Base-by-base conservation (phyloP, 106 monocot genomes). In the Dendrobium catenatum region DNA sequence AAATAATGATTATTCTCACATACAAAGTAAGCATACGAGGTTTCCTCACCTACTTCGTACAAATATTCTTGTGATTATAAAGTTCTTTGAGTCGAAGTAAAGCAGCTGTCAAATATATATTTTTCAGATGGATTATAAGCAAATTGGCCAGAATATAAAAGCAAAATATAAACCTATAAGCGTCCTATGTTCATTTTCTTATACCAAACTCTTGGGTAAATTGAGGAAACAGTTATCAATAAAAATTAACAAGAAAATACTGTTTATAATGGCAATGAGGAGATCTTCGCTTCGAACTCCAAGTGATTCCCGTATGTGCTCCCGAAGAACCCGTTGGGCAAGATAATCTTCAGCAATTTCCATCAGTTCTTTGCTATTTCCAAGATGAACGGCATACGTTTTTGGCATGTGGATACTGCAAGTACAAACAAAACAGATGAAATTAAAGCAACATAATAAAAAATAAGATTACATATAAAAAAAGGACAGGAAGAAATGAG, bases 281-380 rank as follows among this genome's bases (percentile, higher is more conserved):
- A 98, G 79, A 85, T 98, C 94, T 51, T 95, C 93, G 79, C 81
- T 89, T 19, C 87, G 86, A 59, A 95, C 86, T 85, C 89, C 91
- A 73, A 98, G 91, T 56, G 88, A 87, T 67, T 95, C 92, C 20
- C 98, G 89, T 54, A 98, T 83, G 85, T 98, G 94, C 67, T 93
- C 94, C 68, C 91, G 77, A 73, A 98, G 88, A 78, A 93, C 89
- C 84, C 86, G 93, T 82, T 81, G 93, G 27, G 94, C 95, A 51
- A 93, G 80, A 87, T 64, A 84, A 86, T 90, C 89, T 87, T 98
- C 93, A 83, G 94, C 98, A 83, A 95, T 88, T 80, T 93, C 91
- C 91, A 93, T 95, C 22, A 98, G 77, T 70, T 95, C 93, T 84
- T 91, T 93, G 83, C 98, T 98, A 84, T 98, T 98, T 68, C 98